phyloP scores from a whole-genome alignment of 1,284 basidiomycete genomes.

The Sanghuangporus sanghuang region DNA sequence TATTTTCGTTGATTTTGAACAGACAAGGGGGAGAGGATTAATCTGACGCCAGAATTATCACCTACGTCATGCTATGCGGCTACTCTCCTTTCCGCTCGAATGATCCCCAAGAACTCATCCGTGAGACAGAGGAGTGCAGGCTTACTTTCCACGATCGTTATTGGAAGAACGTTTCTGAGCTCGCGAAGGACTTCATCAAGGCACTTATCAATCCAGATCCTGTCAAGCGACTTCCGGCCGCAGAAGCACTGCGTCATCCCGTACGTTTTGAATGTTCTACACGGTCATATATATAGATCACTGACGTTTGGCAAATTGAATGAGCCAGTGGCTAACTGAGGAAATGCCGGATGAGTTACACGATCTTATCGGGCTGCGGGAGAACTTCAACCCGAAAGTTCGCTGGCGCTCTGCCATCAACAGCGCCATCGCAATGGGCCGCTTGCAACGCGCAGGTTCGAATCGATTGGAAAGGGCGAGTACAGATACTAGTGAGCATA shows the following conservation, averaged over 20 bases:
- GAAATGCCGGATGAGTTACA: conserved; percentile 56
- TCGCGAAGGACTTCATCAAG: conserved; percentile 67
- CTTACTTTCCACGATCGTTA: conserved; percentile 91
- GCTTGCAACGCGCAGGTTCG: conserved; percentile 31
- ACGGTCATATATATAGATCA: not conserved
- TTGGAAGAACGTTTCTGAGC: conserved; percentile 81
- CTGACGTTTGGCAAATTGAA: not conserved
- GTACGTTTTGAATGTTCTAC: conserved; percentile 21
- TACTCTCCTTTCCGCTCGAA: conserved; percentile 92
- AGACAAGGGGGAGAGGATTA: not conserved
- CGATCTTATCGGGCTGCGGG: conserved; percentile 65
- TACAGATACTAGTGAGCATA: conserved; percentile 1
- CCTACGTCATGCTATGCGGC: conserved; percentile 89
- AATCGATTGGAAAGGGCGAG: conserved; percentile 1
- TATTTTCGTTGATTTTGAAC: not conserved
- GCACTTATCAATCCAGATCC: conserved; percentile 51
- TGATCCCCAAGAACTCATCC: conserved; percentile 69
- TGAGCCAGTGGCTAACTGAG: conserved; percentile 62
- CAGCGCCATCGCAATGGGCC: conserved; percentile 51
- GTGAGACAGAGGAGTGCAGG: conserved; percentile 79
- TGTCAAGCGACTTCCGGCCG: conserved; percentile 40
- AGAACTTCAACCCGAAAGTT: conserved; percentile 70
- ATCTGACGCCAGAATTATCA: conserved; percentile 65
- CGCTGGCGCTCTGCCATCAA: conserved; percentile 67
- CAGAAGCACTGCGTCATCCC: conserved; percentile 50